Conservation (phyloP, 2,329 filamentous ascomycete species). For the Talaromyces pinophilus region DNA sequence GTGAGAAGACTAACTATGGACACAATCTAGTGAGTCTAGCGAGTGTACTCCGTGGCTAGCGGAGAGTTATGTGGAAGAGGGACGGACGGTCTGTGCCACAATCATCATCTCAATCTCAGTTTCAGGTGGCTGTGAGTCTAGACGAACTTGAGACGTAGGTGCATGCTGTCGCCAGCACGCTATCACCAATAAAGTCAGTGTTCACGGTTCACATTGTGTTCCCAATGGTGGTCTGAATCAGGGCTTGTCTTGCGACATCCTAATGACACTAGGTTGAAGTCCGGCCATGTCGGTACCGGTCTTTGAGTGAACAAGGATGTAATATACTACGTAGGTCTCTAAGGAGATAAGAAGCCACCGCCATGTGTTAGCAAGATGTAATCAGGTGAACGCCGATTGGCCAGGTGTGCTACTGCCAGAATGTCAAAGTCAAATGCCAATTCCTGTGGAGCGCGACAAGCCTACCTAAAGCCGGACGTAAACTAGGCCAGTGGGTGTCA, state of each 20-base stretch:
- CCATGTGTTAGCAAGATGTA: background rate
- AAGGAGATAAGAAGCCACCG: background rate
- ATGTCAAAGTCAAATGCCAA: background rate
- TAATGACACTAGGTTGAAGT: background rate
- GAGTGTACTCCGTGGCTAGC: background rate
- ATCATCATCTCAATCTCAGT: background rate
- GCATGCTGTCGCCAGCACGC: background rate
- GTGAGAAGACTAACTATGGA: background rate
- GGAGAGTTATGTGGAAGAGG: background rate
- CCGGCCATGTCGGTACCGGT: background rate
- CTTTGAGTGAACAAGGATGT: background rate
- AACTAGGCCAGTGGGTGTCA: background rate
- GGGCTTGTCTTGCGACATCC: background rate
- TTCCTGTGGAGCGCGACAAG: background rate
- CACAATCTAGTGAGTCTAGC: background rate
- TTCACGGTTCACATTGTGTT: background rate
- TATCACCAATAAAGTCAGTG: background rate
- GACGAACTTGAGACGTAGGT: background rate
- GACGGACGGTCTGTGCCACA: slow-evolving; percentile 7
- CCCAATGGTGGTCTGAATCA: background rate
- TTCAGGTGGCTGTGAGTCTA: background rate
- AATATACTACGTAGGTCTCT: too few relatives aligned
- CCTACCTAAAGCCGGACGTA: background rate
- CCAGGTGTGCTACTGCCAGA: background rate
- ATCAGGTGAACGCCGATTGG: background rate